Evolutionary conservation across 2,329 filamentous ascomycete species (phyloP), one percentile per base, ranked within the genome.

Genomic region (Harringtonia aguacate): DNA sequence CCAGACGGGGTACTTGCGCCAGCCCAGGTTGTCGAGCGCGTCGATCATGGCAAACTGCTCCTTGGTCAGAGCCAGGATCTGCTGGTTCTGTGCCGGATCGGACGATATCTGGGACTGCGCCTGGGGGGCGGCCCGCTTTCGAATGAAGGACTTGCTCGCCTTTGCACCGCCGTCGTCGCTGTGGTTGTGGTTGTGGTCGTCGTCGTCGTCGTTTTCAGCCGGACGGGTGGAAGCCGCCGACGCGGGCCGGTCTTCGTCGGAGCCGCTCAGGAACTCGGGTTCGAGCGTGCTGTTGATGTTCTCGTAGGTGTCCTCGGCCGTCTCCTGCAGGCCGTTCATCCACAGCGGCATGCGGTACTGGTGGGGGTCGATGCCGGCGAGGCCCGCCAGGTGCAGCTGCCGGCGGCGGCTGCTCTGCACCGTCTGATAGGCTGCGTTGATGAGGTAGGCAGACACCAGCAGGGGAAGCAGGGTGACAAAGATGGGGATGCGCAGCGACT

Each of bases 21-120:
- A 82, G 5, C 72, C 69, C 3, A 81, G 58, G n/a, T 61, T 58
- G 54, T 97, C 79, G 39, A 97, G 67, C 10, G 79, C 76, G 27
- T 83, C 72, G 49, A 95, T 84, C 77, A 95, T 95, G 39, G 75
- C 72, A 58, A 95, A 94, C 62, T 97, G 90, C 39, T 79, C 76
- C 5, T 80, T 71, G 0, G 85, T 81, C 43, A 97, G 66, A 1
- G 88, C 88, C 43, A 97, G 69, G 0, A 80, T 87, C 20, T 52
- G 52, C 15, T 59, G 60, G 24, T 61, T 60, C 8, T 49, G 30
- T 6, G 28, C 31, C 35, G 18, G 37, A 21, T 21, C 39, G 12
- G 18, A 7, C 33, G 33, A 7, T 7, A n/a, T 12, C 15, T 4
- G 20, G 31, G 9, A 3, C 10, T 9, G 3, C 39, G 21, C 21